These are phyloP conservation scores for Colletotrichum lentis DNA, from an alignment of 2,329 filamentous ascomycete species.

Conservation along the genomic window DNA sequence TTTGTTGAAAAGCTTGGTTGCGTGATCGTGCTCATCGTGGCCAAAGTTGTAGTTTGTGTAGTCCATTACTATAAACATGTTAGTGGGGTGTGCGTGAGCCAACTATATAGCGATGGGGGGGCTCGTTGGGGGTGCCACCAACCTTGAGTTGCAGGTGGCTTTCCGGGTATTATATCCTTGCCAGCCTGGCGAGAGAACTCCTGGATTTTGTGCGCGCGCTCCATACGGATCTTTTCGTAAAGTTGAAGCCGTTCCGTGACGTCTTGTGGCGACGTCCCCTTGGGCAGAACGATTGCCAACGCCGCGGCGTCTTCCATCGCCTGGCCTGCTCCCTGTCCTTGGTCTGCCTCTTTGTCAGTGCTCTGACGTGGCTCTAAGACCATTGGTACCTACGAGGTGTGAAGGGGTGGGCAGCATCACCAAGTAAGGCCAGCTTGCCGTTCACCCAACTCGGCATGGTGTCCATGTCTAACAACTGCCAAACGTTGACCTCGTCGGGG, in stretches of 20 bases:
- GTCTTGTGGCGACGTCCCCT: constrained; percentile 53
- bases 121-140: neutral
- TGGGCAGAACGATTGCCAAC: constrained; percentile 63
- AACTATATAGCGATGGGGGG: neutral
- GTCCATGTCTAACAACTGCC: constrained; percentile 70
- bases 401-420: constrained; percentile 75
- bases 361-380: too few relatives aligned
- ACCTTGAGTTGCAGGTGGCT: constrained; percentile 23
- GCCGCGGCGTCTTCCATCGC: constrained; percentile 74
- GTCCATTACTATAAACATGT: constrained; percentile 45
- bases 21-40: constrained; percentile 66
- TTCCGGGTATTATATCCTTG: constrained; percentile 46
- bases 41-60: constrained; percentile 63
- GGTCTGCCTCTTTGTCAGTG: constrained; percentile 43
- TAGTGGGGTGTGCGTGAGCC: neutral
- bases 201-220: constrained; percentile 66
- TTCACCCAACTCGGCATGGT: constrained; percentile 63
- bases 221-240: constrained; percentile 66
- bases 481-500: constrained; percentile 59
- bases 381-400: constrained; percentile 59
- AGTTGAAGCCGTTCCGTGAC: constrained; percentile 65
- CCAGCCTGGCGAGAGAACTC: constrained; percentile 63
- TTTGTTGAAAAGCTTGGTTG: constrained; percentile 58
- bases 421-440: constrained; percentile 64
- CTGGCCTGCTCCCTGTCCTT: constrained; percentile 67